Evolutionary conservation across 1,284 basidiomycete species (phyloP), one percentile per base, ranked within the genome.

Genomic region (Ceratobasidium sp.): DNA sequence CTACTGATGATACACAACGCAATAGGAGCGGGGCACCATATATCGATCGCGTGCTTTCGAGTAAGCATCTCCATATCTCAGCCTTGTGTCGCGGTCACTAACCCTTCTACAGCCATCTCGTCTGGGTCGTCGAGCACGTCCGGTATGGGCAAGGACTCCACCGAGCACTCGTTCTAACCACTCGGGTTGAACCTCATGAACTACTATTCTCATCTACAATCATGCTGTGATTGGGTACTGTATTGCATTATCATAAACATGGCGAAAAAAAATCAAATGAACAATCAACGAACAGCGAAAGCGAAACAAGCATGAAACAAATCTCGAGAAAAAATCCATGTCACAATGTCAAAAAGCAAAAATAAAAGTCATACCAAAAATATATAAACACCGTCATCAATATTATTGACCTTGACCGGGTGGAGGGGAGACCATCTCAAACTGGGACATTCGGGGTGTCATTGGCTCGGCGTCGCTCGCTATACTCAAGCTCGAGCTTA

Each of bases 71-170:
- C n/a, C n/a, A 21, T 34, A 9, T 2, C 12, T n/a, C 23, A 12
- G 57, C n/a, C 1, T 14, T 45, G 18, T 0, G 21, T 28, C 55
- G 46, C 76, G 76, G 73, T 16, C 9, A 30, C 76, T 6, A 72
- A 74, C 74, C 69, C 72, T 58, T n/a, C 72, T 55, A 57, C 76
- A 81, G 82, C 81, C 10, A 80, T 96, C 55, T 91, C 93, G 12
- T 92, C 91, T 14, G 92, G 92, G 64, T 92, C 92, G 21, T 92
- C 92, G 52, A 91, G 88, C 77, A 94, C 93, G 1, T 92, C 90
- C 43, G 87, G 91, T 18, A 83, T 89, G 75, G 93, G 93, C 52
- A 88, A 89, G 76, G 93, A 92, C 79, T 94, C 92, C 12, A 95
- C 93, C n/a, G 93, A 95, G 80, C 87, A 93, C 77, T 82, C 84